Base-by-base conservation (phyloP, 495 filamentous ascomycete genomes). In the Daldinia loculata region DNA sequence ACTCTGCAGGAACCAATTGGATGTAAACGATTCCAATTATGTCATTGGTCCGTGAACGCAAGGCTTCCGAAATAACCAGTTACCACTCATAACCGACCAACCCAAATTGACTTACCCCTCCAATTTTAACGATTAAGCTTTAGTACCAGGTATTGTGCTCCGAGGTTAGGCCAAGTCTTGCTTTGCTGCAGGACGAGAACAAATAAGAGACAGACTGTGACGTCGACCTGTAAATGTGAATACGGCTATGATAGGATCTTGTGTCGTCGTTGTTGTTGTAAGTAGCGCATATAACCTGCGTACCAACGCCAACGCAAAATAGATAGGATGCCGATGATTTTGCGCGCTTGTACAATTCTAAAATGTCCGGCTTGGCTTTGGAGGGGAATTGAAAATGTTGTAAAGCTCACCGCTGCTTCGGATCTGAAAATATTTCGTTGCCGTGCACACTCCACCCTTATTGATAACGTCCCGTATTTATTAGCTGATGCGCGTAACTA, bases 381-480 rank as follows among this genome's bases (percentile, higher is more conserved):
- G 41, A 22, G 41, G n/a, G 30, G 27, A 34, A 9, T 58, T 66
- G 41, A 55, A 55, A 48, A 48, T 29, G 19, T 50, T 50, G 7
- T n/a, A 50, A 70, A 67, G 39, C 64, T 71, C 69, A 71, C 69
- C 69, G 69, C 63, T 66, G 68, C 53, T 71, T 71, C 55, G 43
- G 58, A 67, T 45, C 27, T 45, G 34, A 61, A 70, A 64, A 67
- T 55, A 61, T 32, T 34, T 34, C 5, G 27, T 17, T 50, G 30
- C 32, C 29, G 52, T 63, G 58, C 52, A 48, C 29, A 53, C 57
- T 61, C 56, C 65, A 27, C 36, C 27, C 29, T 67, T 67, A 61
- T 38, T 66, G 36, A 59, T 51, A 39, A 39, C 19, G n/a, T 56
- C 51, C 32, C 34, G n/a, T 64, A 45, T 24, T 53, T 64, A 36